Conservation (phyloP, 106 monocot species). For the Allium fistulosum region DNA sequence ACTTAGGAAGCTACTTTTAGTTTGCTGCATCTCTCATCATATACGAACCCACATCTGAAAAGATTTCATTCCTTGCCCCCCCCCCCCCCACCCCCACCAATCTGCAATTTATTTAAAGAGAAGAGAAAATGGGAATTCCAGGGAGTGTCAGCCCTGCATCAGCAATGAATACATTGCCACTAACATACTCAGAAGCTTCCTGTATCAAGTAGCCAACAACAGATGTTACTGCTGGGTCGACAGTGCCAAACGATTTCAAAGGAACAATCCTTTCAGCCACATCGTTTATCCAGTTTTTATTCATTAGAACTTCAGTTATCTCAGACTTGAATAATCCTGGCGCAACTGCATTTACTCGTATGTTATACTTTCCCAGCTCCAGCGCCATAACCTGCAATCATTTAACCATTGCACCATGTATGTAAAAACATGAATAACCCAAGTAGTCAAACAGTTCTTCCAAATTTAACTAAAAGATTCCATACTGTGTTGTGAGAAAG, state of each 20-base stretch:
- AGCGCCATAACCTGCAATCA: constrained; percentile 30
- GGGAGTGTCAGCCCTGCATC: constrained; percentile 35
- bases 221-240: constrained; percentile 34
- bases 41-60: too few species aligned
- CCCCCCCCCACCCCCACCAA: too few species aligned
- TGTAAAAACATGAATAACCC: too few species aligned
- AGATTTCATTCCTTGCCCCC: too few species aligned
- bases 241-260: constrained; percentile 20
- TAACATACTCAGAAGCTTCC: constrained; percentile 35
- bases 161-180: constrained; percentile 36
- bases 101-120: constrained; percentile 17
- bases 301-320: constrained; percentile 41
- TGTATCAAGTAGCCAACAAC: constrained; percentile 29
- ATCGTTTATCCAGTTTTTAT: constrained; percentile 35
- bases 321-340: constrained; percentile 51
- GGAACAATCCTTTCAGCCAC: constrained; percentile 28
- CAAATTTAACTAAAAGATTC: too few species aligned
- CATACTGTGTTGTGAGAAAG: too few species aligned
- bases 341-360: constrained; percentile 39
- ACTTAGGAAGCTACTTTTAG: too few species aligned
- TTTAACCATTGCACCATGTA: not conserved
- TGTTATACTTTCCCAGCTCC: constrained; percentile 31
- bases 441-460: too few species aligned
- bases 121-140: constrained; percentile 48
- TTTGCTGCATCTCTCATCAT: too few species aligned